A percentile compares a stretch with the other conserved stretches of the same genome.
Conservation (phyloP, 2,329 filamentous ascomycete species). For the Diaporthe batatas region DNA sequence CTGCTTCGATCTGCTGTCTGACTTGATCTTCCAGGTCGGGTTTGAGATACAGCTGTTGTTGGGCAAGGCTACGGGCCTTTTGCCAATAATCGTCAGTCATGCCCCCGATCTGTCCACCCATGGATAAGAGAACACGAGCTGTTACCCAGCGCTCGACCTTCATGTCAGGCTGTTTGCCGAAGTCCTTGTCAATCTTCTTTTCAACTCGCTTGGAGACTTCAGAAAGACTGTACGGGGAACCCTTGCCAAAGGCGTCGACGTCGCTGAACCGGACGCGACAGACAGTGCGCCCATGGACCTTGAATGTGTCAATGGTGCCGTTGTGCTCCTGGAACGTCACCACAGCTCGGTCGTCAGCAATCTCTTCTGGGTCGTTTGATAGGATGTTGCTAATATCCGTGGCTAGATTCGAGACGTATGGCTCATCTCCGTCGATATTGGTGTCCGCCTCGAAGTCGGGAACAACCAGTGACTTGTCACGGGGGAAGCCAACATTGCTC, state of each 20-base stretch:
- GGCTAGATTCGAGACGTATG: neutral
- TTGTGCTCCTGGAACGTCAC: neutral
- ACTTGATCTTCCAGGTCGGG: neutral
- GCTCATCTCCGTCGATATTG: neutral
- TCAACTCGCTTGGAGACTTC: neutral
- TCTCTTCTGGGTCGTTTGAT: neutral
- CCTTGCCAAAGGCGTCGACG: neutral
- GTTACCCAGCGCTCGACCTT: neutral
- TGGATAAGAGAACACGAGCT: neutral
- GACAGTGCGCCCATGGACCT: neutral
- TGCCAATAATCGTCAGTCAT: constrained; percentile 2
- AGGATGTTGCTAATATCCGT: neutral
- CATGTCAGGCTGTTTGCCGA: neutral
- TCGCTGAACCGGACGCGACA: constrained; percentile 21
- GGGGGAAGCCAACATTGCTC: constrained; percentile 12
- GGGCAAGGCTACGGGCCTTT: neutral
- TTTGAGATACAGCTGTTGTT: constrained; percentile 8
- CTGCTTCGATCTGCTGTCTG: neutral
- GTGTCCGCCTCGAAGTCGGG: constrained; percentile 9
- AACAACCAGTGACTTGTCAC: neutral
- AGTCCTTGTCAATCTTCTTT: neutral
- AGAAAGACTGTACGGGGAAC: neutral
- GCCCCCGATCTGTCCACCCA: constrained; percentile 2
- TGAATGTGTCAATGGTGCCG: neutral
- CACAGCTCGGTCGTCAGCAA: constrained; percentile 8